phyloP scores from a whole-genome alignment of 2,329 filamentous ascomycete genomes.

The Xylariaceae sp. region DNA sequence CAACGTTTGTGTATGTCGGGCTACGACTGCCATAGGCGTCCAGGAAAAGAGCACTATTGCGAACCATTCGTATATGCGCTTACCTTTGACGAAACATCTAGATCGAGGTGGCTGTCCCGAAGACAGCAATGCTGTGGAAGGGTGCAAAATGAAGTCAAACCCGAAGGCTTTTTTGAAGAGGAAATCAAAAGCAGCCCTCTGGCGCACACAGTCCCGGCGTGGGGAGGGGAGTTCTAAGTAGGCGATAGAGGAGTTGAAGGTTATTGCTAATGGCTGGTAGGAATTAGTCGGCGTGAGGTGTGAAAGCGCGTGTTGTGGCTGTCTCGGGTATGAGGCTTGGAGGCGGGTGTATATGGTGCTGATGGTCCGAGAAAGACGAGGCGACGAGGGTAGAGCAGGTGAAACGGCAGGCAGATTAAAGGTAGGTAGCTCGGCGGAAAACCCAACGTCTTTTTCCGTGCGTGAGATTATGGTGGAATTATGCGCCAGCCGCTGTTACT shows the following conservation, averaged over 20 bases:
- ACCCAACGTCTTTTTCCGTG: neutral
- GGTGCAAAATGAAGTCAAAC: conserved; percentile 18
- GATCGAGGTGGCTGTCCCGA: conserved; percentile 24
- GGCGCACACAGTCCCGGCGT: neutral
- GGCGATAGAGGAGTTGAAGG: neutral
- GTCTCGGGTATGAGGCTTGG: conserved; percentile 1
- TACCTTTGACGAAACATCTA: conserved; percentile 33
- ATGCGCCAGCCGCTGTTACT: conserved; percentile 9
- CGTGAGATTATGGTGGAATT: neutral
- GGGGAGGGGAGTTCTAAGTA: neutral
- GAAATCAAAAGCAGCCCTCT: conserved; percentile 11
- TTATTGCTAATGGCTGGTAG: conserved; percentile 1
- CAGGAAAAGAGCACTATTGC: neutral
- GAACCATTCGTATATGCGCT: conserved; percentile 14
- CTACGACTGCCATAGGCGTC: neutral
- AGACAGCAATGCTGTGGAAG: conserved; percentile 24
- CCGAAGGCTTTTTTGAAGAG: neutral
- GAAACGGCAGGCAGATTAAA: conserved; percentile 10
- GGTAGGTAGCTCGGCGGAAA: neutral
- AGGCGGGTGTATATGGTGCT: neutral
- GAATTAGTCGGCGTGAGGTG: conserved; percentile 11
- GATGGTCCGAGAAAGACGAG: neutral
- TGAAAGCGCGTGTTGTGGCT: conserved; percentile 8
- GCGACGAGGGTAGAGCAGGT: conserved; percentile 7
- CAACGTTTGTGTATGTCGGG: neutral